These are phyloP conservation scores for Pleurotus giganteus DNA, from an alignment of 768 basidiomycete genomes.

Conservation along the genomic window DNA sequence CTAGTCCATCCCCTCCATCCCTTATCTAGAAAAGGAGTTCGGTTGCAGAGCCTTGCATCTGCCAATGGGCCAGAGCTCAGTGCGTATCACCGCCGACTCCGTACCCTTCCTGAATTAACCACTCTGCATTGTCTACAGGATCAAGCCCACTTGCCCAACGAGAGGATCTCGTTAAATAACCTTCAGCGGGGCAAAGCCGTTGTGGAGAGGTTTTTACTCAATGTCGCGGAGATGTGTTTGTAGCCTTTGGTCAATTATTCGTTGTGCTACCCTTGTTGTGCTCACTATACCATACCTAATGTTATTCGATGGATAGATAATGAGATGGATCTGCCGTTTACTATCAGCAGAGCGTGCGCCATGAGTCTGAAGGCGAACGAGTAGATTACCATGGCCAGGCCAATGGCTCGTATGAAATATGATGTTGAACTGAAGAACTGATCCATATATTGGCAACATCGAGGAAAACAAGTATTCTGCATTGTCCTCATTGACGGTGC, in stretches of 20 bases:
- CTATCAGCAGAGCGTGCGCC: too few species aligned
- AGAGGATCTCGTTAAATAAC: constrained; percentile 84
- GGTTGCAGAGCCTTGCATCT: constrained; percentile 87
- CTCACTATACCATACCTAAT: too few species aligned
- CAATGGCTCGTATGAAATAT: too few species aligned
- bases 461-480: too few species aligned
- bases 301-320: too few species aligned
- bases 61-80: constrained; percentile 90
- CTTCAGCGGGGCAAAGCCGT: constrained; percentile 76
- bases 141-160: constrained; percentile 92
- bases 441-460: too few species aligned
- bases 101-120: constrained; percentile 1
- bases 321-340: too few species aligned
- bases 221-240: constrained; percentile 38
- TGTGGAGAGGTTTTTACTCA: constrained; percentile 68
- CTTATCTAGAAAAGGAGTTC: constrained; percentile 91
- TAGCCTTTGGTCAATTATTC: constrained; percentile 7
- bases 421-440: too few species aligned
- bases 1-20: constrained; percentile 92
- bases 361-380: too few species aligned
- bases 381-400: too few species aligned
- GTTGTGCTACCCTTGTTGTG: background rate
- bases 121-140: constrained; percentile 44
- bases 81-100: constrained; percentile 31
- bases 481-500: too few species aligned